Evolutionary conservation across 1,284 basidiomycete genomes (phyloP).

Genomic region (Xerocomus minutiporus): DNA sequence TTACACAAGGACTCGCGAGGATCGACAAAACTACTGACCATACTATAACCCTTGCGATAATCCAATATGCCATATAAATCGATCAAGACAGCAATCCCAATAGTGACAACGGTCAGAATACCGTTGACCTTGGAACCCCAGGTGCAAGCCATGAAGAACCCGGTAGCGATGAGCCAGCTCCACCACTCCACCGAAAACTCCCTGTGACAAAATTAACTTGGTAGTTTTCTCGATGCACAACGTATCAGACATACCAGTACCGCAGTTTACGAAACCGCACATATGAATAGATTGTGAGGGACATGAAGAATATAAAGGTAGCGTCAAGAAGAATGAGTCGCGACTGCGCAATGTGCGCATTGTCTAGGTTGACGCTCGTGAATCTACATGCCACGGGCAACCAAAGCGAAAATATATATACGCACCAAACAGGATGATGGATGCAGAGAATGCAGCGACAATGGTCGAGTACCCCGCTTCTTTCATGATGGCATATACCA

Average conservation of each 20-base stretch:
- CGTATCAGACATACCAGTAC: constrained; percentile 59
- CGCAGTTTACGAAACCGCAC: constrained; percentile 94
- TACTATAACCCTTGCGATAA: constrained; percentile 73
- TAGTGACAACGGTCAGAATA: constrained; percentile 83
- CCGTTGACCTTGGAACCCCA: constrained; percentile 99
- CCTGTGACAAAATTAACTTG: constrained; percentile 36
- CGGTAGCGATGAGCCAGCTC: constrained; percentile 90
- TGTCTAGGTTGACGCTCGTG: constrained; percentile 56
- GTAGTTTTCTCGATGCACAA: not conserved
- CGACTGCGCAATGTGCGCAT: constrained; percentile 93
- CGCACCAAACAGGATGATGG: constrained; percentile 82
- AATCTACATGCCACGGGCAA: not conserved
- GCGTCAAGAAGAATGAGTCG: constrained; percentile 96
- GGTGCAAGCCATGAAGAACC: constrained; percentile 90
- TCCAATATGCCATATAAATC: constrained; percentile 97
- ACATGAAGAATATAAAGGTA: constrained; percentile 93
- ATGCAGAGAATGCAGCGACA: constrained; percentile 84
- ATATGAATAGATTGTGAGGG: constrained; percentile 91
- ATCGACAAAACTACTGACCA: constrained; percentile 52
- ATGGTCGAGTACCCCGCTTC: constrained; percentile 92
- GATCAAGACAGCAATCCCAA: constrained; percentile 88
- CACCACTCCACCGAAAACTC: constrained; percentile 91
- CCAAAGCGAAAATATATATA: constrained; percentile 6
- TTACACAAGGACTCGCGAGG: not conserved
- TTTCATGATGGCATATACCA: constrained; percentile 97